Evolutionary conservation across 768 basidiomycete genomes (phyloP), one percentile per base, ranked within the genome.

Genomic region (Lactarius sanguifluus): DNA sequence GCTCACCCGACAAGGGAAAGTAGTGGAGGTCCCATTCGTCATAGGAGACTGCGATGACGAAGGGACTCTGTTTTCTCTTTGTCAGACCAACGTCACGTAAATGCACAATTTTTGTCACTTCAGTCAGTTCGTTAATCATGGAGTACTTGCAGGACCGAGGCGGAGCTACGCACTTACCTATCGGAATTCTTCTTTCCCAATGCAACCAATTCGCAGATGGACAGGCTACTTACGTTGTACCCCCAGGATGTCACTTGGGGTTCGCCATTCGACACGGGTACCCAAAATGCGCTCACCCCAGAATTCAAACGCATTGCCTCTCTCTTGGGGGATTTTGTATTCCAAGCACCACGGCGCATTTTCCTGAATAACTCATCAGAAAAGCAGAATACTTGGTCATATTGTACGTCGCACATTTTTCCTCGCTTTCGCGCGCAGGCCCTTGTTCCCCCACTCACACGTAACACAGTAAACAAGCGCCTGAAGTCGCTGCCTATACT

Each of bases 251-350:
- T 59, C 60, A 40, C 70, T 18, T 34, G 71, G 61, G 75, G 75
- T 0, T 76, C 74, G 10, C 75, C 75, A 1, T 76, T 70, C 54
- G 69, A 70, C 20, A 74, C 76, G 7, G 75, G 74, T 32, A 7
- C n/a, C 7, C 30, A 56, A n/a, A 45, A 68, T 50, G 41, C 60
- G 18, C 6, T 47, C 41, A 79, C 78, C 2, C 79, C 79, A 5
- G 62, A 81, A 68, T 81, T 72, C 71, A 81, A 81, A 65, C 76
- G 81, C 5, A 63, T 80, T 9, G 76, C 79, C 1, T 77, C 79
- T 0, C 64, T 79, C 15, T 74, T 74, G 52, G 80, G 81, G 1
- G 80, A 82, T 64, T 54, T 72, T 8, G 60, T 64, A 10, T 80
- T 79, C 68, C 74, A 79, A 38, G 75, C 72, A 9, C 75, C 74